Percentiles rank a stretch among this genome's conserved stretches.
These are phyloP conservation scores for Fusarium phyllophilum DNA, from an alignment of 2,329 filamentous ascomycete species.

Conservation along the genomic window DNA sequence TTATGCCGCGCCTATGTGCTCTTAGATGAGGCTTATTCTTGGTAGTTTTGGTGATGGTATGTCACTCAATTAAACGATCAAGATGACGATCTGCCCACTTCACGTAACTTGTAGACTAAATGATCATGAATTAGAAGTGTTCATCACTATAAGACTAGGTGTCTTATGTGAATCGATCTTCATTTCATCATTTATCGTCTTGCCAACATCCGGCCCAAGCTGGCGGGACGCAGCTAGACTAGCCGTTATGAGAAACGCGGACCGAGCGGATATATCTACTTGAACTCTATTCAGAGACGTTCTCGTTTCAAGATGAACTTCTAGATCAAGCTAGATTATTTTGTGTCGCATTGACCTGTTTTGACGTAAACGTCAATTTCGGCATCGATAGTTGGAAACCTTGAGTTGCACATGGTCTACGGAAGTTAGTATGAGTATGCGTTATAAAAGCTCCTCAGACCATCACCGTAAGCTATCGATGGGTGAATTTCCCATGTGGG, in stretches of 20 bases:
- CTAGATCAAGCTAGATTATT: conserved; percentile 11
- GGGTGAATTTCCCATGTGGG: not conserved
- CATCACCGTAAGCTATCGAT: not conserved
- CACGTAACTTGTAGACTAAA: not conserved
- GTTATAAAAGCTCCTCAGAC: not conserved
- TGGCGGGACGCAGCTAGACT: not conserved
- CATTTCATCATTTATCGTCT: not conserved
- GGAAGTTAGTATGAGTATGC: not conserved
- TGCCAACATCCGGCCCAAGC: not conserved
- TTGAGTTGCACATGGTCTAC: not conserved
- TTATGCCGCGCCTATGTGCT: conserved; percentile 38
- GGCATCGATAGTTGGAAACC: not conserved
- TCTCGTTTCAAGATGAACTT: conserved; percentile 3
- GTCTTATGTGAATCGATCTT: not conserved
- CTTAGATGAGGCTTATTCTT: conserved; percentile 43
- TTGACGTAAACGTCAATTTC: conserved; percentile 2
- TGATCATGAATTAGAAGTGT: not conserved
- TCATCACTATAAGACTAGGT: not conserved
- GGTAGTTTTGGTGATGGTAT: conserved; percentile 28
- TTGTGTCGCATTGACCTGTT: not conserved
- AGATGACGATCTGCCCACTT: not conserved
- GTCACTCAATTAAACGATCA: not conserved
- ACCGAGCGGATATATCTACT: conserved; percentile 2
- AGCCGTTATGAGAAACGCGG: not conserved
- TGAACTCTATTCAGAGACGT: conserved; percentile 1